Percentiles rank a stretch among this genome's conserved stretches.
These are phyloP conservation scores for Teratosphaeria epicoccoides DNA, from an alignment of 2,329 filamentous ascomycete genomes.

Conservation along the genomic window DNA sequence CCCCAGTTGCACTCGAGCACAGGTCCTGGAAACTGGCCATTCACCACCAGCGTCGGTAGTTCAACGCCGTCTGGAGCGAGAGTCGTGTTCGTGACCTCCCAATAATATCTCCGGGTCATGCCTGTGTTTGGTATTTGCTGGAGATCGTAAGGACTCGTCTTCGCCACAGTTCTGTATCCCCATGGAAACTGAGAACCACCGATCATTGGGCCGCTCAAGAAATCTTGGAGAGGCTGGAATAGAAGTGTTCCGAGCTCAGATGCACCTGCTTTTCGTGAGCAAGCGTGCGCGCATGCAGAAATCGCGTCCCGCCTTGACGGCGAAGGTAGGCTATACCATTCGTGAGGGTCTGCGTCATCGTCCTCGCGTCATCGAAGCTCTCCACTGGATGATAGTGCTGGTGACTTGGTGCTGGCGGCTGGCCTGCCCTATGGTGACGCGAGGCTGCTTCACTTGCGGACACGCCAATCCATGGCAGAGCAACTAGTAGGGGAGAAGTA, in stretches of 20 bases:
- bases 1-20: conserved; percentile 27
- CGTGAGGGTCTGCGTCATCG: neutral
- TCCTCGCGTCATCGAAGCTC: too few species aligned
- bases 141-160: conserved; percentile 22
- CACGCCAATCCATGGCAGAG: neutral
- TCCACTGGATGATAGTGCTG: neutral
- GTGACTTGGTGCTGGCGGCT: neutral
- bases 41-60: conserved; percentile 21
- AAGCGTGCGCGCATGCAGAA: neutral
- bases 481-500: neutral
- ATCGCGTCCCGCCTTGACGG: neutral
- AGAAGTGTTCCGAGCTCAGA: neutral
- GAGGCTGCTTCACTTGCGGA: neutral
- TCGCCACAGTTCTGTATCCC: conserved; percentile 18
- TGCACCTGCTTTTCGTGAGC: neutral
- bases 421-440: too few species aligned
- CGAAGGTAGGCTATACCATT: neutral
- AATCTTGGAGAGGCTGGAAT: conserved; percentile 4
- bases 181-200: conserved; percentile 16
- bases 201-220: conserved; percentile 12
- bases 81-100: conserved; percentile 16
- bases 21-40: conserved; percentile 26
- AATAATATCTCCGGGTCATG: conserved; percentile 21
- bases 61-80: conserved; percentile 23
- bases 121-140: conserved; percentile 21